Conservation (phyloP, 306 rosid species). For the Corylus americana region DNA sequence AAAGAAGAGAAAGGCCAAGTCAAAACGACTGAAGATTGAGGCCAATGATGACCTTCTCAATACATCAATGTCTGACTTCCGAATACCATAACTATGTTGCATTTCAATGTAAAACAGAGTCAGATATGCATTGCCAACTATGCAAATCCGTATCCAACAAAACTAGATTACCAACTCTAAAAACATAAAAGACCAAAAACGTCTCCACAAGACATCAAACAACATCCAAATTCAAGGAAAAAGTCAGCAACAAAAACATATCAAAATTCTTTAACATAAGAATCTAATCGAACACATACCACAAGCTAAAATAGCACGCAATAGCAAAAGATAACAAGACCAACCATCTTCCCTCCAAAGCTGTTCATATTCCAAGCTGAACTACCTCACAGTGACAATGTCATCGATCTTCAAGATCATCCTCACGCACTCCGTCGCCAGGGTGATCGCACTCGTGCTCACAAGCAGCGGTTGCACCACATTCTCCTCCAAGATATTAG, state of each 20-base stretch:
- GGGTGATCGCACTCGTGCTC: slow-evolving; percentile 91
- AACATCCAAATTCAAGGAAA: slow-evolving; percentile 15
- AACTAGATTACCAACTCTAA: neutral
- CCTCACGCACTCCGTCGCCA: slow-evolving; percentile 96
- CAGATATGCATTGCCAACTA: neutral
- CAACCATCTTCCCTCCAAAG: slow-evolving; percentile 17
- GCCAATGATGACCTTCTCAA: slow-evolving; percentile 25
- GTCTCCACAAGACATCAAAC: slow-evolving; percentile 16
- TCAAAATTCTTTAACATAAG: slow-evolving; percentile 27
- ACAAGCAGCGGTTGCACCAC: slow-evolving; percentile 99
- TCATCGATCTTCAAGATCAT: slow-evolving; percentile 99
- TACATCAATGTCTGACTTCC: neutral
- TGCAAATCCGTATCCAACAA: neutral
- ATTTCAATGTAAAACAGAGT: neutral
- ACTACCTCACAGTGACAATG: slow-evolving; percentile 86
- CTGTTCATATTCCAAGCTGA: slow-evolving; percentile 8
- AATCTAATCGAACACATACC: slow-evolving; percentile 10
- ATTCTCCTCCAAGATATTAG: slow-evolving; percentile 97
- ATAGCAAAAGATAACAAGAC: slow-evolving; percentile 9
- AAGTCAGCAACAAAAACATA: slow-evolving; percentile 23
- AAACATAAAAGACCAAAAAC: slow-evolving; percentile 17
- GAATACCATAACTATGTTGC: neutral
- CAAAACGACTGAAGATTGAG: slow-evolving; percentile 47
- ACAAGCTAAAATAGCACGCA: slow-evolving; percentile 14
- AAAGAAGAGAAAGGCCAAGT: neutral